Evolutionary conservation across 2,329 filamentous ascomycete genomes (phyloP).

Genomic region (Trichoderma citrinoviride): DNA sequence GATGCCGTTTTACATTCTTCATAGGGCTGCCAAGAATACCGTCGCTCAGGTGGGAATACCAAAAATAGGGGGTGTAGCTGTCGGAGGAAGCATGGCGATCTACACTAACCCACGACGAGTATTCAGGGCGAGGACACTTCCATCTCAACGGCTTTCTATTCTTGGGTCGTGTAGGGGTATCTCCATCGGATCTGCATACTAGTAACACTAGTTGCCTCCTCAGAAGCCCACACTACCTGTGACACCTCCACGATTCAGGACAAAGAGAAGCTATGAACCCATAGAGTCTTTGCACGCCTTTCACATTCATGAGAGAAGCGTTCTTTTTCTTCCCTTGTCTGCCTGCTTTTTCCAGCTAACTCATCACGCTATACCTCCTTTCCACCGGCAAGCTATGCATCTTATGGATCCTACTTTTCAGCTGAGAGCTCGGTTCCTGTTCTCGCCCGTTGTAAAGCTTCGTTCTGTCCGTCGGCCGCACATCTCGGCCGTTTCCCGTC

Average conservation of each 20-base stretch:
- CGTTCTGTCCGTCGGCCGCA: not conserved
- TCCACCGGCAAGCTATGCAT: not conserved
- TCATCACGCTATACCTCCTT: not conserved
- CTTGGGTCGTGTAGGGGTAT: not conserved
- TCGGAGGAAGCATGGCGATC: constrained; percentile 2
- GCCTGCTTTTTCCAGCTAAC: not conserved
- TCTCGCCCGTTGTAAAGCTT: not conserved
- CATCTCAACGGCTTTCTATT: not conserved
- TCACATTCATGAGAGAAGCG: not conserved
- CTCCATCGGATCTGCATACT: not conserved
- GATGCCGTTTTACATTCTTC: constrained; percentile 5
- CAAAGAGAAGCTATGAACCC: not conserved
- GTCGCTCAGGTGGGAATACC: not conserved
- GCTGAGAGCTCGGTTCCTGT: not conserved
- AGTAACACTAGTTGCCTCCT: not conserved
- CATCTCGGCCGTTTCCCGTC: not conserved
- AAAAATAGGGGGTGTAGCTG: not conserved
- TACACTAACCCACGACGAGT: constrained; percentile 14
- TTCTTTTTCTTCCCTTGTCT: not conserved
- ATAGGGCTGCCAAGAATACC: constrained; percentile 14
- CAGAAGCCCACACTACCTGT: not conserved
- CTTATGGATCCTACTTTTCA: not conserved
- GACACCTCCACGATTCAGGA: not conserved
- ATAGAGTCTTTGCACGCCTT: not conserved
- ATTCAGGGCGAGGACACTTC: constrained; percentile 6